Percentiles rank a stretch among this genome's conserved stretches.
Evolutionary conservation across 768 basidiomycete genomes (phyloP).

Genomic region (Leucosporidium yakuticum): DNA sequence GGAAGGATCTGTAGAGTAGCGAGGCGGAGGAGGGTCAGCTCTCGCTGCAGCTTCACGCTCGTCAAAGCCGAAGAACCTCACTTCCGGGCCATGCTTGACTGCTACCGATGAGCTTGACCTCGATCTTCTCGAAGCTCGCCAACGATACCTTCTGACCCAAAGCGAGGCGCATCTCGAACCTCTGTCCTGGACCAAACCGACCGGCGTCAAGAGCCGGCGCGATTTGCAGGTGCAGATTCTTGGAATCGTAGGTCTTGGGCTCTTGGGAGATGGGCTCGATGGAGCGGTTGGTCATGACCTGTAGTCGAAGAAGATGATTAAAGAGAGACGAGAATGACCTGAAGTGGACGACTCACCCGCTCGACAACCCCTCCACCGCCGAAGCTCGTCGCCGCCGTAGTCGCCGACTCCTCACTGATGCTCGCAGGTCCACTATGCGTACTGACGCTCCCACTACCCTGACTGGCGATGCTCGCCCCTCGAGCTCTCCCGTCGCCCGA

Average conservation of each 20-base stretch:
- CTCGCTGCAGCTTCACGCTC: background rate
- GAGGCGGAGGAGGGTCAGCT: background rate
- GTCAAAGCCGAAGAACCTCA: background rate
- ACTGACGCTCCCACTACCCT: too few relatives aligned
- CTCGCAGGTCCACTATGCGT: background rate
- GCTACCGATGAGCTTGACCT: background rate
- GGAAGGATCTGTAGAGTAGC: background rate
- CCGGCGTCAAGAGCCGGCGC: background rate
- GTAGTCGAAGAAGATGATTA: too few relatives aligned
- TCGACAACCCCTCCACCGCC: background rate
- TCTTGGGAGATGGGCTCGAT: background rate
- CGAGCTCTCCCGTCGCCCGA: too few relatives aligned
- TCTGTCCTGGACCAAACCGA: background rate
- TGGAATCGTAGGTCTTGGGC: constrained; percentile 1
- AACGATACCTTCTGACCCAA: constrained; percentile 4
- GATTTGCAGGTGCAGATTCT: background rate
- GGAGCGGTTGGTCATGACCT: background rate
- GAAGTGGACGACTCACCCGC: background rate
- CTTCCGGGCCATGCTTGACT: background rate
- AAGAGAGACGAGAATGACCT: too few relatives aligned
- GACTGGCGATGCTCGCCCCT: too few relatives aligned
- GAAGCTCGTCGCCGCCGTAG: background rate
- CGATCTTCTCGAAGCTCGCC: background rate
- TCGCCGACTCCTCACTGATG: background rate
- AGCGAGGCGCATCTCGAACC: background rate